phyloP scores from a whole-genome alignment of 23 red algal species.

The Agarophyton chilense region DNA sequence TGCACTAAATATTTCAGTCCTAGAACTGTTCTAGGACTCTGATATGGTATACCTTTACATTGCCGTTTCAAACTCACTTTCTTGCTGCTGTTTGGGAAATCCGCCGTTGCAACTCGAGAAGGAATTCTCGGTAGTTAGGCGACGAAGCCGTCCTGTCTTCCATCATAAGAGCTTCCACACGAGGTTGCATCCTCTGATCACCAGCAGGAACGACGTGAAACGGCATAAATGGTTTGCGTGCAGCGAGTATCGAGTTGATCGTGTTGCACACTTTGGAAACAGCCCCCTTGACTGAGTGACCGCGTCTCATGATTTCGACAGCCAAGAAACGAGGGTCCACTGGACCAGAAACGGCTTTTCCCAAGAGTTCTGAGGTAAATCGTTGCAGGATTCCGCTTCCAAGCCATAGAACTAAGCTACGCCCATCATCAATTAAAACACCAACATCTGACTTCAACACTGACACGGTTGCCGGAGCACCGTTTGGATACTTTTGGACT shows the following conservation, averaged over 20 bases:
- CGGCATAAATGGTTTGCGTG: conserved; percentile 49
- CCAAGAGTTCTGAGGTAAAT: conserved; percentile 66
- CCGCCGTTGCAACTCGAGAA: conserved; percentile 71
- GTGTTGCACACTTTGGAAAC: conserved; percentile 41
- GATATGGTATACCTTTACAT: background rate
- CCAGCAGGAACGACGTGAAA: conserved; percentile 79
- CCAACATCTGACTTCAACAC: conserved; percentile 62
- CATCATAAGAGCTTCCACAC: conserved; percentile 80
- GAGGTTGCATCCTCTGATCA: conserved; percentile 72
- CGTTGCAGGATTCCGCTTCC: conserved; percentile 59
- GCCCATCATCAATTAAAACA: conserved; percentile 86
- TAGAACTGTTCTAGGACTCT: background rate
- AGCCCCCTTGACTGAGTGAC: conserved; percentile 25
- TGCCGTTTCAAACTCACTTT: background rate
- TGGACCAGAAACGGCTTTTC: conserved; percentile 38
- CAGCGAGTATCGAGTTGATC: conserved; percentile 55
- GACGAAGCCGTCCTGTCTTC: conserved; percentile 80
- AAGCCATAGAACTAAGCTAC: conserved; percentile 78
- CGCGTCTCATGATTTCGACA: conserved; percentile 63
- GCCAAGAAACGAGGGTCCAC: conserved; percentile 51
- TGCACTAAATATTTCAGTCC: background rate
- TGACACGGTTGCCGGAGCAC: conserved; percentile 64
- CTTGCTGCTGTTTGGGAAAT: conserved; percentile 53
- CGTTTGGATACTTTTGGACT: conserved; percentile 28
- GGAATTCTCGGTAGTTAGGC: conserved; percentile 80